Conservation (phyloP, 2,329 filamentous ascomycete species). For the Diaporthe vaccinii region DNA sequence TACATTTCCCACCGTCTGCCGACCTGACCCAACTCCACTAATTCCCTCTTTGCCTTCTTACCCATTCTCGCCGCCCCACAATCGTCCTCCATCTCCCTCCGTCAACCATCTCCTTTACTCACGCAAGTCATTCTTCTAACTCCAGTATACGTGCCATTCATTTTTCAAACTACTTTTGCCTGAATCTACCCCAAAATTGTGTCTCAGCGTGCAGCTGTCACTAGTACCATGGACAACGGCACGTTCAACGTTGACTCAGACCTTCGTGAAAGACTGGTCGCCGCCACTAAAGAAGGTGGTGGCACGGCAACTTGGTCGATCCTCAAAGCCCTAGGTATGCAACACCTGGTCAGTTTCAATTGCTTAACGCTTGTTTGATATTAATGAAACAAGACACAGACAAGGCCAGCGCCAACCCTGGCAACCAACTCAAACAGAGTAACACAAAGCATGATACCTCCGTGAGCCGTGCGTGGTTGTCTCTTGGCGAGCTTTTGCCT, state of each 20-base stretch:
- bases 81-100: background rate
- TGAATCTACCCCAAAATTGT: background rate
- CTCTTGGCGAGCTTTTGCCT: background rate
- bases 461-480: background rate
- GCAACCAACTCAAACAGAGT: background rate
- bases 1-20: background rate
- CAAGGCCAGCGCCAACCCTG: background rate
- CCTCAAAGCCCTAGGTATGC: background rate
- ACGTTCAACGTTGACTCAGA: background rate
- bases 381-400: background rate
- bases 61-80: background rate
- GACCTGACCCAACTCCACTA: background rate
- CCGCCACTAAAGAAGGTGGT: background rate
- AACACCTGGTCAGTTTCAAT: background rate
- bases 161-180: background rate
- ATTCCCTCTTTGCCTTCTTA: background rate
- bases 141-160: background rate
- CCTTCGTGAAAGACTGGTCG: background rate
- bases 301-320: background rate
- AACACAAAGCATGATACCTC: background rate
- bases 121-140: background rate
- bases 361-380: background rate
- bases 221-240: background rate
- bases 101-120: background rate
- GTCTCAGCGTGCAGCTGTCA: background rate